phyloP scores from a whole-genome alignment of 108 stramenopile species.

The Fistulifera solaris region DNA sequence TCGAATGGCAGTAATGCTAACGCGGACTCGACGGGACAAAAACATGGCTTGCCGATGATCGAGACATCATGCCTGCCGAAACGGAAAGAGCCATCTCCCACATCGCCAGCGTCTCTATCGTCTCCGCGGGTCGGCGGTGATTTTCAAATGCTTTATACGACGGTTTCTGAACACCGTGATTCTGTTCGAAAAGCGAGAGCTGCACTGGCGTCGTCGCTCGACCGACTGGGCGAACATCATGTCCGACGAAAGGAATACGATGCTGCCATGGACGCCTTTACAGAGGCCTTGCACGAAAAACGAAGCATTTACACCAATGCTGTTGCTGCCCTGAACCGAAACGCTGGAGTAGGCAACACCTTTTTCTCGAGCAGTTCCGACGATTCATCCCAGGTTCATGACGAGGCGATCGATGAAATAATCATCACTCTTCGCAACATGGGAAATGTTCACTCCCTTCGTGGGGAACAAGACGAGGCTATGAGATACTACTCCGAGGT shows the following conservation, averaged over 20 bases:
- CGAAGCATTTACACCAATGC: constrained; percentile 41
- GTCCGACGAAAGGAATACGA: constrained; percentile 67
- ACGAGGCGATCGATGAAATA: constrained; percentile 51
- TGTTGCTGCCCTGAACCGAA: constrained; percentile 8
- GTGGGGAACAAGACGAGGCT: constrained; percentile 66
- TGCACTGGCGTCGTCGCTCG: constrained; percentile 41
- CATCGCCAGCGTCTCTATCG: neutral
- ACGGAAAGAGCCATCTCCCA: neutral
- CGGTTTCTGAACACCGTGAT: constrained; percentile 33
- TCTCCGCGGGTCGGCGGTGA: constrained; percentile 39
- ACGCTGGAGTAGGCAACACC: constrained; percentile 4
- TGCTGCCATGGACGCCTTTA: constrained; percentile 68
- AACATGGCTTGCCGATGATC: no score
- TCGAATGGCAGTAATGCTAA: no score
- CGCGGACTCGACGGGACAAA: no score
- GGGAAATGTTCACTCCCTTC: constrained; percentile 71
- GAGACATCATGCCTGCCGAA: neutral
- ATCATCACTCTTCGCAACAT: constrained; percentile 58
- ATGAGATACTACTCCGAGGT: constrained; percentile 73
- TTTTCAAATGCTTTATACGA: constrained; percentile 41
- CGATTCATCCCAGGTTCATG: constrained; percentile 15
- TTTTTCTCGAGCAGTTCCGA: constrained; percentile 11
- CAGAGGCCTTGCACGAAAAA: constrained; percentile 63
- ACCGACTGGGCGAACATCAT: constrained; percentile 69
- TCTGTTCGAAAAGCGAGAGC: constrained; percentile 29